Evolutionary conservation across 179 eudicot species (phyloP), one percentile per base, ranked within the genome.

Genomic region (Silene coronaria): DNA sequence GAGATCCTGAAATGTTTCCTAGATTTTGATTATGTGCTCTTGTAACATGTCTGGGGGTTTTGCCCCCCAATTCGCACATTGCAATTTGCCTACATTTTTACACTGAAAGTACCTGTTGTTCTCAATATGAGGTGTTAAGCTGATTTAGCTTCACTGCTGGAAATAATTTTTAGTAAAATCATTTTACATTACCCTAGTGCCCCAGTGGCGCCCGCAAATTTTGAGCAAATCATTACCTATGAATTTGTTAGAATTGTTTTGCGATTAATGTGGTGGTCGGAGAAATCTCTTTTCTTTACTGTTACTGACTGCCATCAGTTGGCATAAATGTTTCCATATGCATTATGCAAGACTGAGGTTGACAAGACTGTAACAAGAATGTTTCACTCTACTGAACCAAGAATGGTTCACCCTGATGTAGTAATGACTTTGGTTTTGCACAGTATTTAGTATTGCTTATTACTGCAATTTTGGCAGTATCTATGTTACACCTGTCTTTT

Each of bases 11-110:
- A 73, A 60, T 23, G 46, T 64, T 75, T 75, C 19, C 19, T 11
- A 78, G 82, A 78, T 81, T 78, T 81, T 78, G 82, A 45, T 70
- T 28, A 38, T 78, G 79, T 71, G 42, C 42, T 57, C 38, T 72
- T 77, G 62, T 60, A 27, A 70, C 67, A 64, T 70, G 70, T 62
- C 48, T 51, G 83, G 80, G 83, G 77, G 46, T 66, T 34, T 77
- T 62, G 60, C 19, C 7, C 73, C 79, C 55, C 76, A 16, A 1
- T 30, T 45, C 32, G 77, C 34, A 73, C 71, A 24, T 55, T 36
- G 45, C 45, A 34, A 34, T 34, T 76, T 72, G 26, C 51, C n/a
- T 64, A 67, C 75, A 69, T 77, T 81, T 77, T 81, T 66, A 70
- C 59, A 70, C 30, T 7, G 60, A 57, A 70, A 34, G 57, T 28